A percentile compares a stretch with the other conserved stretches of the same genome.
Conservation (phyloP, 257 asterid genomes). For the Striga asiatica region DNA sequence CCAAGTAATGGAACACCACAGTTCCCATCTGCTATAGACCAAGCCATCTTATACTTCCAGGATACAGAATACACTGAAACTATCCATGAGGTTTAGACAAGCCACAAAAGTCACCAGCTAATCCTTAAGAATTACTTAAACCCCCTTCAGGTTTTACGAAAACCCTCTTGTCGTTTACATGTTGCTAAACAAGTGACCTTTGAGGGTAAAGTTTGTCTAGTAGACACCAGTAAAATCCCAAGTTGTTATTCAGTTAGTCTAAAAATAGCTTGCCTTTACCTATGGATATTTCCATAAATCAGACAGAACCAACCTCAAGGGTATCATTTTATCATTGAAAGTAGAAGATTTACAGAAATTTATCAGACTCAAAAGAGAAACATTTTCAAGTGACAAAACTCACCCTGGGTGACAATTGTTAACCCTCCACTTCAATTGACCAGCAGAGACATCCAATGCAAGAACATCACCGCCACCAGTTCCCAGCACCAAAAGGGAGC, state of each 20-base stretch:
- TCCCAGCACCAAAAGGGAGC: slow-evolving; percentile 70
- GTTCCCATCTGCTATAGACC: not conserved
- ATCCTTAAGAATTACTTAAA: not conserved
- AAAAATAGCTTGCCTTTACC: no score
- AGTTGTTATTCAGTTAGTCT: no score
- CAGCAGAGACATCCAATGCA: slow-evolving; percentile 79
- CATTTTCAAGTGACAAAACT: slow-evolving; percentile 11
- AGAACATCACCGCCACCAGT: slow-evolving; percentile 91
- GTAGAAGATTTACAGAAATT: not conserved
- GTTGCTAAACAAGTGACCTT: no score
- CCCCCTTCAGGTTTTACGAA: not conserved
- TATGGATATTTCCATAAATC: no score
- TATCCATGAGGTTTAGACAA: not conserved
- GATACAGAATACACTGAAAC: not conserved
- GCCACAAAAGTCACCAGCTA: not conserved
- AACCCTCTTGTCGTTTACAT: not conserved
- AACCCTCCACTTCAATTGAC: slow-evolving; percentile 83
- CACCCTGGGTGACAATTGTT: slow-evolving; percentile 91
- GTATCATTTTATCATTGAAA: no score
- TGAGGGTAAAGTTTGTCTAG: no score
- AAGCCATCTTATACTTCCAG: not conserved
- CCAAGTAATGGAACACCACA: not conserved
- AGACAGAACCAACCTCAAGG: no score
- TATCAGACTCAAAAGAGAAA: not conserved
- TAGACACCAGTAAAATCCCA: no score